Evolutionary conservation across 2,329 filamentous ascomycete genomes (phyloP).

Genomic region (Didymella sp.): DNA sequence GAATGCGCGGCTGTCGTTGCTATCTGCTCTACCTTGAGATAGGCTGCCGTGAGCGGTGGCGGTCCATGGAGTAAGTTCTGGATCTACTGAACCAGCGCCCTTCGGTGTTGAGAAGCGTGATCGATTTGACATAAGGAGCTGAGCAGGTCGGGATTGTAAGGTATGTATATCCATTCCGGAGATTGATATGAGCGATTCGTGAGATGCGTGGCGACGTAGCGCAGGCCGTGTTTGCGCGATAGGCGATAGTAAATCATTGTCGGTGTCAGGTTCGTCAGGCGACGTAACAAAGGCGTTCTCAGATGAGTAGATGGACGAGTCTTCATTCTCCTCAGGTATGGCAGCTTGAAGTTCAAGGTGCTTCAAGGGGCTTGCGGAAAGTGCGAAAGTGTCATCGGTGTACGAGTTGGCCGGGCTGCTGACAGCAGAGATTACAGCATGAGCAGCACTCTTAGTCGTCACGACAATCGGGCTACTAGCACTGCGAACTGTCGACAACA

Average conservation of each 20-base stretch:
- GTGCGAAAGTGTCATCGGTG: slow-evolving; percentile 38
- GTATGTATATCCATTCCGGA: slow-evolving; percentile 90
- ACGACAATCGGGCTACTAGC: slow-evolving; percentile 43
- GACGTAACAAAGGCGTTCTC: slow-evolving; percentile 35
- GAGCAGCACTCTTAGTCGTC: slow-evolving; percentile 44
- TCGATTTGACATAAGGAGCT: slow-evolving; percentile 67
- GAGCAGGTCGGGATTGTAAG: slow-evolving; percentile 75
- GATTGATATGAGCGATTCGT: slow-evolving; percentile 88
- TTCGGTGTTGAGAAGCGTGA: slow-evolving; percentile 57
- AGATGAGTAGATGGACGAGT: slow-evolving; percentile 23
- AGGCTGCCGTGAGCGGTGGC: slow-evolving; percentile 59
- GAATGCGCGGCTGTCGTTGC: slow-evolving; percentile 64
- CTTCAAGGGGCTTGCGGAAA: slow-evolving; percentile 34
- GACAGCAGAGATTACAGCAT: slow-evolving; percentile 41
- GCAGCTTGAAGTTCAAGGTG: slow-evolving; percentile 35
- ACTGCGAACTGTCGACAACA: slow-evolving; percentile 41
- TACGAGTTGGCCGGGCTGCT: slow-evolving; percentile 46
- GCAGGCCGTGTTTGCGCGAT: slow-evolving; percentile 48
- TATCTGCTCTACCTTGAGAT: slow-evolving; percentile 57
- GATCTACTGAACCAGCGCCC: slow-evolving; percentile 52
- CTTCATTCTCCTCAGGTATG: slow-evolving; percentile 49
- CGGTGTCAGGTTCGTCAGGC: slow-evolving; percentile 29
- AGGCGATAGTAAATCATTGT: slow-evolving; percentile 44
- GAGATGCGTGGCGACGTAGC: slow-evolving; percentile 73
- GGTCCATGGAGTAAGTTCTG: slow-evolving; percentile 54